Percentiles rank a stretch among this genome's conserved stretches.
Evolutionary conservation across 1,139 yeast genomes (phyloP).

Genomic region (Candida buenavistaensis): DNA sequence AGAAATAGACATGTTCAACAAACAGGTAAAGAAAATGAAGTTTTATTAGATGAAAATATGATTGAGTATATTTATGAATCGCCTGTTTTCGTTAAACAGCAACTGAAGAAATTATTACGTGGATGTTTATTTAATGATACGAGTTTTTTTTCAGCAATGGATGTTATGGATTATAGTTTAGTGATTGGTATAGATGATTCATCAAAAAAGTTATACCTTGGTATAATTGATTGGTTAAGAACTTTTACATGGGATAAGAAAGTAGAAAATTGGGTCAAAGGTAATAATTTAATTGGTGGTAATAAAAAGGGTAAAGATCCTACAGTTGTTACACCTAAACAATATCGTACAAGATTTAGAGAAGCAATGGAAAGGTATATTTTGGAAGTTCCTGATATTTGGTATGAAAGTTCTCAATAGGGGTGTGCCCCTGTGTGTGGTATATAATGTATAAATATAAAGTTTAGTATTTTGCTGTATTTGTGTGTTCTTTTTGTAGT

Average conservation of each 20-base stretch:
- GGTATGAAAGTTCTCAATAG: conserved; percentile 51
- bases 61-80: conserved; percentile 96
- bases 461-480: too few relatives aligned
- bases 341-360: conserved; percentile 87
- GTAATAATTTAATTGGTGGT: conserved; percentile 77
- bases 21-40: conserved; percentile 95
- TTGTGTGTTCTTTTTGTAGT: too few relatives aligned
- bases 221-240: conserved; percentile 92
- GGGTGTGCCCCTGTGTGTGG: neutral
- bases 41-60: conserved; percentile 94
- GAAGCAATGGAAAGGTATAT: conserved; percentile 98
- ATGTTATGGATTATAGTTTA: conserved; percentile 97
- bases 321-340: conserved; percentile 95
- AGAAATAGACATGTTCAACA: conserved; percentile 94
- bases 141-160: conserved; percentile 90
- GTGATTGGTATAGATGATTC: conserved; percentile 83
- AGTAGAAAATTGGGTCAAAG: conserved; percentile 98
- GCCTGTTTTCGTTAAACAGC: conserved; percentile 91
- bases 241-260: conserved; percentile 99
- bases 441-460: neutral
- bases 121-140: conserved; percentile 96
- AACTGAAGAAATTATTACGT: conserved; percentile 78
- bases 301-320: conserved; percentile 87
- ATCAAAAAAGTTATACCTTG: conserved; percentile 72
- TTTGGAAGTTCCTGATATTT: conserved; percentile 88